phyloP scores from a whole-genome alignment of 2,329 filamentous ascomycete species.

The Stromatinia cepivora region DNA sequence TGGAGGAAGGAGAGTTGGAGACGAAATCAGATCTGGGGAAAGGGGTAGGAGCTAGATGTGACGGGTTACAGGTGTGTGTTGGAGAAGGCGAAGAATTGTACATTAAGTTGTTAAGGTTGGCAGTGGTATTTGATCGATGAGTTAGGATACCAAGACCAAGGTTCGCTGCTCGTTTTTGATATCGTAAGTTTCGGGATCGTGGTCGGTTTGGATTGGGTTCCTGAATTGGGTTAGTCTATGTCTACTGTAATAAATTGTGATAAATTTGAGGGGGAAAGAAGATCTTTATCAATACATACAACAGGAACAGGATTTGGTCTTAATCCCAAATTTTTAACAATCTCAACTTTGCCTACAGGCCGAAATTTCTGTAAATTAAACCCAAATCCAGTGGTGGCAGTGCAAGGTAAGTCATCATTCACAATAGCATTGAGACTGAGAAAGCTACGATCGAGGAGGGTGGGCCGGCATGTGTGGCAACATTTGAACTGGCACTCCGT shows the following conservation, averaged over 20 bases:
- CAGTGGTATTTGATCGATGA: not conserved
- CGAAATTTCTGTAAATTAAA: constrained; percentile 49
- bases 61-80: not conserved
- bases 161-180: constrained; percentile 5
- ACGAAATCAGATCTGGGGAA: not conserved
- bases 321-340: constrained; percentile 37
- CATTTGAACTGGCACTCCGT: constrained; percentile 53
- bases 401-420: constrained; percentile 52
- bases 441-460: constrained; percentile 47
- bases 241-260: not conserved
- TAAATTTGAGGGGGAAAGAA: not conserved
- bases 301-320: constrained; percentile 29
- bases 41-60: not conserved
- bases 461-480: constrained; percentile 52
- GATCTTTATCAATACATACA: constrained; percentile 22
- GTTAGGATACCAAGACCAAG: constrained; percentile 28
- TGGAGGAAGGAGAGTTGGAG: constrained; percentile 5
- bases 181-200: constrained; percentile 10
- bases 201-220: not conserved
- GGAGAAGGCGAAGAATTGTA: not conserved
- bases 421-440: constrained; percentile 53
- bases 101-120: not conserved
- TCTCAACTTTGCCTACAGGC: constrained; percentile 41
- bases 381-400: constrained; percentile 53
- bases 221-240: not conserved